Base-by-base conservation (phyloP, 805 yeast species). In the Wickerhamiella domercqiae region DNA sequence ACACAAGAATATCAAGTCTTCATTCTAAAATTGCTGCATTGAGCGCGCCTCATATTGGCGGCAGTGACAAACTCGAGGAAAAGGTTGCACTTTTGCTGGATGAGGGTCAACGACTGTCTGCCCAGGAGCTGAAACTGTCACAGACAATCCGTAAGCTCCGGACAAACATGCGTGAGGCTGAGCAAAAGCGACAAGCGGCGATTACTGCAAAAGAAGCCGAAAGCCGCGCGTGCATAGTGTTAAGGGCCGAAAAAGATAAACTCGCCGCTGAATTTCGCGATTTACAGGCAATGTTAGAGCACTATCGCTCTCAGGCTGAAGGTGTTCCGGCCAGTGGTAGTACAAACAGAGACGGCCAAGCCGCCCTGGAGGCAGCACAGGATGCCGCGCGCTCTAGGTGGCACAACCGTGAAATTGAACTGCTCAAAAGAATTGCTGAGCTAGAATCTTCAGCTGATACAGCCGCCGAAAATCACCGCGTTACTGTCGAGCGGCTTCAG, bases 321-420 rank as follows among this genome's bases (percentile, higher is more conserved):
- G 50, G 51, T 2, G 49, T 22, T 7, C 14, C 13, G 16, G 7
- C 21, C 7, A 13, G 17, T 4, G 14, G 32, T 18, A 3, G 19
- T 2, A 28, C 28, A 4, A 39, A 7, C 3, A n/a, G n/a, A n/a
- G 19, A 20, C 3, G 28, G 21, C 24, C n/a, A 30, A 42, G 24
- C 41, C 58, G 67, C 70, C 29, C 73, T 75, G 45, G 71, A 68
- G 32, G 59, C 67, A 13, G 90, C 84, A 53, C 77, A 80, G 46
- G 68, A 79, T 5, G 67, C 75, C 13, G 78, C 87, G 0, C 77
- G 77, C 39, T 82, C 76, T 44, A 81, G 78, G 53, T 82, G 94
- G 93, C 75, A 78, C 39, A 61, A 73, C 15, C 74, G 83, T 31
- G 96, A 90, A 55, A 68, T 78, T 29, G 64, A 73, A 3, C 63